Conservation (phyloP, 768 basidiomycete species). For the Pulveroboletus sp. region DNA sequence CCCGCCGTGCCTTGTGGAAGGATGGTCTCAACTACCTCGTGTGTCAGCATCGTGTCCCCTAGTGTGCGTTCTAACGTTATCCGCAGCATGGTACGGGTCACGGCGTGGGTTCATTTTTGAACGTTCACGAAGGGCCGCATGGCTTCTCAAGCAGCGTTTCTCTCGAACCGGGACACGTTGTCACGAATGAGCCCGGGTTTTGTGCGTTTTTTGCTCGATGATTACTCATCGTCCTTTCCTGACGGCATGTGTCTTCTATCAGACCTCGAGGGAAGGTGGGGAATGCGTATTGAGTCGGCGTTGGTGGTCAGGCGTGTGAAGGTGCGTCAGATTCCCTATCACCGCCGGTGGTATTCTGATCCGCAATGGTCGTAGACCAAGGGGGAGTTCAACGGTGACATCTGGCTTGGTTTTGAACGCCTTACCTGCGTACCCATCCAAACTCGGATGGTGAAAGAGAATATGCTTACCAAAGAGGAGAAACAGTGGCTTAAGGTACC, state of each 20-base stretch:
- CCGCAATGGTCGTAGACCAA: slow-evolving; percentile 50
- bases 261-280: slow-evolving; percentile 81
- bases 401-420: slow-evolving; percentile 90
- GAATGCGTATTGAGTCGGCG: slow-evolving; percentile 90
- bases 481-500: slow-evolving; percentile 78
- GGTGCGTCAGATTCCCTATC: slow-evolving; percentile 18
- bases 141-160: slow-evolving; percentile 69
- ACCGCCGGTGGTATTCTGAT: slow-evolving; percentile 6
- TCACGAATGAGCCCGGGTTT: slow-evolving; percentile 94
- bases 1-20: slow-evolving; percentile 85
- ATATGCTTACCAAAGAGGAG: slow-evolving; percentile 83
- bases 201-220: slow-evolving; percentile 48
- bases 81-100: slow-evolving; percentile 87
- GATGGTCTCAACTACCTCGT: slow-evolving; percentile 82
- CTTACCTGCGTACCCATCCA: slow-evolving; percentile 94
- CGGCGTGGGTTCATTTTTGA: slow-evolving; percentile 85
- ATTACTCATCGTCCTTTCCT: slow-evolving; percentile 16
- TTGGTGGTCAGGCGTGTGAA: slow-evolving; percentile 67
- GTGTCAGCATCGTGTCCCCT: slow-evolving; percentile 25
- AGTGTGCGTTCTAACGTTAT: slow-evolving; percentile 14
- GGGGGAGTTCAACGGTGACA: slow-evolving; percentile 65
- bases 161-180: slow-evolving; percentile 81
- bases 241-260: slow-evolving; percentile 8
- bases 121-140: slow-evolving; percentile 82
- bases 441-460: slow-evolving; percentile 82